phyloP scores from a whole-genome alignment of 2,329 filamentous ascomycete species.

The Phialophora verrucosa region DNA sequence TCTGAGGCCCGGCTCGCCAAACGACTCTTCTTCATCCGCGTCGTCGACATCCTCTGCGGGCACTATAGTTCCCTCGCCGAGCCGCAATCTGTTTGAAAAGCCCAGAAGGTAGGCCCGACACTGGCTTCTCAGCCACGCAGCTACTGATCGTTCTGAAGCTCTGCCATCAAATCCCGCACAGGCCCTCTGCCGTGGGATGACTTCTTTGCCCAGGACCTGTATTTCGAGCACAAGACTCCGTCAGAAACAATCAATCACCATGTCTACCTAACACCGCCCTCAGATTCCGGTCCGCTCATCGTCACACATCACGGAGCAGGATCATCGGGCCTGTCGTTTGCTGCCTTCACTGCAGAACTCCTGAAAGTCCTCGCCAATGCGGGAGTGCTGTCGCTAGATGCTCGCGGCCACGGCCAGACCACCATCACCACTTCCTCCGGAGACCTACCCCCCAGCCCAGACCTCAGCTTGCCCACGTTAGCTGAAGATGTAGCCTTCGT shows the following conservation, averaged over 20 bases:
- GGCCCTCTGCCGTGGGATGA: constrained; percentile 82
- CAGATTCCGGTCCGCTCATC: constrained; percentile 74
- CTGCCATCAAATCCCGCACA: constrained; percentile 48
- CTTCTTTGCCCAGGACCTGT: constrained; percentile 89
- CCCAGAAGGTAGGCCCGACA: constrained; percentile 64
- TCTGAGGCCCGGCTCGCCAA: constrained; percentile 41
- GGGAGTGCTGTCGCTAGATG: constrained; percentile 84
- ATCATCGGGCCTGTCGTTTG: constrained; percentile 91
- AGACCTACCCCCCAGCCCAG: constrained; percentile 46
- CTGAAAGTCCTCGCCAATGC: constrained; percentile 76
- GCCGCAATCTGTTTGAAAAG: constrained; percentile 73
- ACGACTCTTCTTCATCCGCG: constrained; percentile 79
- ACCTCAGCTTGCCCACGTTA: constrained; percentile 75
- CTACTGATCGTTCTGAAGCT: constrained; percentile 15
- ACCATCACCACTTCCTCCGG: constrained; percentile 29
- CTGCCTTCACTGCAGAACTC: constrained; percentile 77
- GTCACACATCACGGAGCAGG: constrained; percentile 95
- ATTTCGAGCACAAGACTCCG: constrained; percentile 57
- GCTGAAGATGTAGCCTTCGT: constrained; percentile 74
- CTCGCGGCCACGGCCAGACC: constrained; percentile 82
- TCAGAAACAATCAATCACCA: constrained; percentile 69
- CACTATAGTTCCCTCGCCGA: constrained; percentile 82
- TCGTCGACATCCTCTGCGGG: constrained; percentile 92
- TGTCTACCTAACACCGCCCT: constrained; percentile 83
- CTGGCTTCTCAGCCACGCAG: neutral